Evolutionary conservation across 306 rosid species (phyloP), one percentile per base, ranked within the genome.

Genomic region (Pueraria montana): DNA sequence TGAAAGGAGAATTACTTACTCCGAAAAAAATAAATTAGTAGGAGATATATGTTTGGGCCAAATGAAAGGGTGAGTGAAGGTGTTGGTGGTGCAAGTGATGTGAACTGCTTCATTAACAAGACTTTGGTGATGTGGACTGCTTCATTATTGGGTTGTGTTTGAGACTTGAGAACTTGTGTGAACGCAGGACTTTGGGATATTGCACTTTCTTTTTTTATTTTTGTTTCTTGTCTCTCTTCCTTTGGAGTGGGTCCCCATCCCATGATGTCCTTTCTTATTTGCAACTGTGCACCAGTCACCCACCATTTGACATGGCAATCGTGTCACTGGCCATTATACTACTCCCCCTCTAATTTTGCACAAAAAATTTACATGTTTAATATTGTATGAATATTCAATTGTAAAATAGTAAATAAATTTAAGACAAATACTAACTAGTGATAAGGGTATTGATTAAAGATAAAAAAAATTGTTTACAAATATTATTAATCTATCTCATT

Each of bases 161-260:
- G 40, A 36, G 40, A 36, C 16, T 11, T 58, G n/a, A 13, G 61
- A 83, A 83, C 86, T 83, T 8, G 83, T 83, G 86, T 62, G 83
- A 78, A 83, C 68, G 50, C 75, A 38, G 2, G 30, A 52, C 75
- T 83, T 68, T 46, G 73, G 32, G 5, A 6, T 32, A 50, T 21
- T 62, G 66, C 63, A 8, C 43, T 12, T 42, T 58, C 27, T 14
- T 59, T 40, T 64, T 40, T 61, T 70, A 11, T 11, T 50, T 17
- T 55, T 59, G 7, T 34, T 34, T 34, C n/a, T 71, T 70, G 56
- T 23, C 56, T 69, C 34, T 48, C 32, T 20, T 23, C 11, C 43
- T 73, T 61, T 77, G 4, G 6, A 76, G 27, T 58, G 72, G 55
- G 72, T 52, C 78, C 72, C 30, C 30, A 21, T 56, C 63, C 27